Base-by-base conservation (phyloP, 768 basidiomycete species). In the Mycena belliarum region DNA sequence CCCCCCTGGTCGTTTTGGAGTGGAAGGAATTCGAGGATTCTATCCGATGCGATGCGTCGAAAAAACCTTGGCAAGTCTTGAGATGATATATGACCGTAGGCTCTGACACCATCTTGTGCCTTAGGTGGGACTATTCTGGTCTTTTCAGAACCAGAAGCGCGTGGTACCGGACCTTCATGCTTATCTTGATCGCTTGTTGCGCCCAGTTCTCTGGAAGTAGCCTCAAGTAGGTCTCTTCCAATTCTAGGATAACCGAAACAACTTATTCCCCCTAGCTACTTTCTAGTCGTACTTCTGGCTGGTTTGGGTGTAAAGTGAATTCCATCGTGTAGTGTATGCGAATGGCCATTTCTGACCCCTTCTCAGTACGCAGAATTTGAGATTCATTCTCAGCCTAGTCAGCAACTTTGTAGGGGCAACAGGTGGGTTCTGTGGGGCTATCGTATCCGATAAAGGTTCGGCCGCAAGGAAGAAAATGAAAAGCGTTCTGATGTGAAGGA, bases 141-240 rank as follows among this genome's bases (percentile, higher is more conserved):
- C 74, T 82, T 29, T 75, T 82, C 66, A 75, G 73, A 48, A 80
- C 76, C n/a, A 64, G 68, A 21, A 79, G 78, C 55, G 76, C 77
- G 10, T 73, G 79, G 38, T 81, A 77, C 63, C 69, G 81, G 52
- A 77, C 72, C 14, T 74, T 72, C 52, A 75, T 80, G 75, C 76
- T 82, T 67, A 60, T 83, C 21, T 68, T 83, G 49, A 82, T 85
- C 75, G 79, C 79, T 16, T 75, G 84, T 63, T 82, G 82, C 54
- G 82, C 80, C 16, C 82, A 83, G 74, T 82, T 80, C 76, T 78
- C 80, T 44, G 81, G 82, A 43, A 82, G 81, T 62, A 81, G 80
- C 49, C 72, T 84, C 25, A 80, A 81, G 66, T 82, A 28, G 18
- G 69, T 14, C 61, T 57, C 14, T 23, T 11, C 26, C 6, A 12